Evolutionary conservation across 345 rosid species (phyloP).

Genomic region (Gossypium mustelinum): DNA sequence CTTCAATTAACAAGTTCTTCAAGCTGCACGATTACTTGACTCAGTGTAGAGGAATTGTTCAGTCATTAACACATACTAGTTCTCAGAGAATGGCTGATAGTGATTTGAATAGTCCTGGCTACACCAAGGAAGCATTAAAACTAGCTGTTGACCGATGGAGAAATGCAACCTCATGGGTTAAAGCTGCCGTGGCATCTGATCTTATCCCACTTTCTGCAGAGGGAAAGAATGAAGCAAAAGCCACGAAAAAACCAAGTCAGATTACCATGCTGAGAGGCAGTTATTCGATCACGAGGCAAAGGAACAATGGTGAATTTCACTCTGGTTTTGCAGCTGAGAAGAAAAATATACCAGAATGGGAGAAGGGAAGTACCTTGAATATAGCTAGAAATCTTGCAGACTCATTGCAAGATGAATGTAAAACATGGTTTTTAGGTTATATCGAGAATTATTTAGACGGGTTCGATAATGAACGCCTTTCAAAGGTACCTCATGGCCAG

Average conservation of each 20-base stretch:
- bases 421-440: constrained; percentile 45
- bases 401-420: constrained; percentile 40
- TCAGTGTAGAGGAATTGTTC: constrained; percentile 37
- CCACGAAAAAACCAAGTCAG: constrained; percentile 1
- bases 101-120: constrained; percentile 11
- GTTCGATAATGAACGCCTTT: constrained; percentile 26
- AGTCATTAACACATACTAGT: constrained; percentile 27
- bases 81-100: constrained; percentile 20
- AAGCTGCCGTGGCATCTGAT: constrained; percentile 58
- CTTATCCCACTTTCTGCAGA: constrained; percentile 33
- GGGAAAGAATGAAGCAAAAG: not conserved
- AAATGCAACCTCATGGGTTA: constrained; percentile 51
- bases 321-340: constrained; percentile 13
- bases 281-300: constrained; percentile 18
- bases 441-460: constrained; percentile 56
- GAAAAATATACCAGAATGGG: constrained; percentile 23
- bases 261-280: constrained; percentile 22
- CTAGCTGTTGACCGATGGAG: constrained; percentile 41
- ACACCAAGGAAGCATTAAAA: constrained; percentile 26
- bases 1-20: constrained; percentile 44
- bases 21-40: constrained; percentile 53
- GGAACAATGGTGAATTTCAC: constrained; percentile 22
- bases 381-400: constrained; percentile 35
- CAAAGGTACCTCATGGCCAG: constrained; percentile 32
- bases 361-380: constrained; percentile 32